Evolutionary conservation across 75 land plant species (phyloP), one percentile per base, ranked within the genome.

Genomic region (Isoetes taiwanensis): DNA sequence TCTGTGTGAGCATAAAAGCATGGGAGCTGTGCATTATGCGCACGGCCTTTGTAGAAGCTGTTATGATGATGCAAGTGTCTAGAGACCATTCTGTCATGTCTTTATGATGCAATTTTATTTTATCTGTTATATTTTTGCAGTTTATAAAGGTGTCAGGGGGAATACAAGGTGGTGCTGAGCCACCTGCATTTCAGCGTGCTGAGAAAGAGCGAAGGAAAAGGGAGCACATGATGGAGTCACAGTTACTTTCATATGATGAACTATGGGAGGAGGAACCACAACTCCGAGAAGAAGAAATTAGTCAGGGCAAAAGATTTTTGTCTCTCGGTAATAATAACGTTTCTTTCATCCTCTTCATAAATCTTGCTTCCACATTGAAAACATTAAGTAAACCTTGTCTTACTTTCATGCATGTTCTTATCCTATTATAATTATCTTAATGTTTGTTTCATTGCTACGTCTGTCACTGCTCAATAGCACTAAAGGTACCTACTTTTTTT

Each of bases 171-270:
- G 98, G 88, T 57, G 58, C 93, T 52, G 82, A 74, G 38, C 98
- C 98, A 24, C 98, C 98, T 42, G 82, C 98, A 46, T 93, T 93
- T 64, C 95, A 93, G 66, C 76, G 70, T 42, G 85, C 98, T 33
- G 95, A 87, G 53, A 76, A 46, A 38, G 63, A 81, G 55, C 79
- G 89, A 53, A 41, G 32, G 33, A 63, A 67, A 25, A 59, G 29
- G 8, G 34, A 41, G 19, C 63, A 54, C 40, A 25, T 34, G 41
- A 28, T 32, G 48, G 61, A 38, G 28, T 27, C 50, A 17, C 23
- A 6, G 16, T 20, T 54, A n/a, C 27, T 70, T 28, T 41, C 28
- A 2, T 40, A 63, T 41, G 59, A 71, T 35, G 58, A 41, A 30
- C n/a, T n/a, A n/a, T n/a, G 30, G 58, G 34, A 30, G 60, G 62